Conservation (phyloP, 768 basidiomycete genomes). For the Tubosaeta brunneosetosa region DNA sequence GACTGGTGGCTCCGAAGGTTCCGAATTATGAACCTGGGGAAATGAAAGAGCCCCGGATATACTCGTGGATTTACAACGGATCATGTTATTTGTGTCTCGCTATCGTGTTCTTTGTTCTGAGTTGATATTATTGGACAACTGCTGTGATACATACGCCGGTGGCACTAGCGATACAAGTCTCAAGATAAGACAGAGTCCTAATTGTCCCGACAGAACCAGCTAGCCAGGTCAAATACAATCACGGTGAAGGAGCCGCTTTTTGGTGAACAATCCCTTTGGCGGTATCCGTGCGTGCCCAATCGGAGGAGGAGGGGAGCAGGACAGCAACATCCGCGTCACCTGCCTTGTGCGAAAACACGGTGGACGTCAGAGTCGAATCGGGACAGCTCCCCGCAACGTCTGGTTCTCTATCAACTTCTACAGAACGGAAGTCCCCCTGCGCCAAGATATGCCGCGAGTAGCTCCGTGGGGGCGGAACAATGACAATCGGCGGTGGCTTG, state of each 20-base stretch:
- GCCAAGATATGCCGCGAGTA: conserved; percentile 19
- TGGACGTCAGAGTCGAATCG: conserved; percentile 12
- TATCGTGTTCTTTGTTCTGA: conserved; percentile 9
- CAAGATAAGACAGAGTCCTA: not conserved
- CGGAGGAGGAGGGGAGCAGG: conserved; percentile 44
- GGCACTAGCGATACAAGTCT: not conserved
- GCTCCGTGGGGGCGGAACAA: conserved; percentile 31
- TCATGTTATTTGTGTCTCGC: conserved; percentile 10
- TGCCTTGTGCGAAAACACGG: conserved; percentile 39
- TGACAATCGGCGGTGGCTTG: conserved; percentile 18
- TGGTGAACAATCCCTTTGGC: conserved; percentile 23
- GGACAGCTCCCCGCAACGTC: conserved; percentile 25
- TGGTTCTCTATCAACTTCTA: conserved; percentile 22
- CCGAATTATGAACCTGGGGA: conserved; percentile 26
- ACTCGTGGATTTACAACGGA: conserved; percentile 5
- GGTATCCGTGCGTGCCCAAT: conserved; percentile 50
- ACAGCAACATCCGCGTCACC: conserved; percentile 53
- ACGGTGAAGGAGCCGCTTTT: conserved; percentile 14
- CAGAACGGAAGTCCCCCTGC: conserved; percentile 33
- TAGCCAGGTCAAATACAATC: conserved; percentile 1
- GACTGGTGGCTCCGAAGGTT: conserved; percentile 32
- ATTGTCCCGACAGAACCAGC: not conserved
- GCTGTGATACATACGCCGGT: conserved; percentile 12
- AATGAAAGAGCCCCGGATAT: conserved; percentile 8
- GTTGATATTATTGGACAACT: conserved; percentile 10